Percentiles rank a stretch among this genome's conserved stretches.
Conservation (phyloP, 805 yeast genomes). For the Sugiyamaella mastotermitis region DNA sequence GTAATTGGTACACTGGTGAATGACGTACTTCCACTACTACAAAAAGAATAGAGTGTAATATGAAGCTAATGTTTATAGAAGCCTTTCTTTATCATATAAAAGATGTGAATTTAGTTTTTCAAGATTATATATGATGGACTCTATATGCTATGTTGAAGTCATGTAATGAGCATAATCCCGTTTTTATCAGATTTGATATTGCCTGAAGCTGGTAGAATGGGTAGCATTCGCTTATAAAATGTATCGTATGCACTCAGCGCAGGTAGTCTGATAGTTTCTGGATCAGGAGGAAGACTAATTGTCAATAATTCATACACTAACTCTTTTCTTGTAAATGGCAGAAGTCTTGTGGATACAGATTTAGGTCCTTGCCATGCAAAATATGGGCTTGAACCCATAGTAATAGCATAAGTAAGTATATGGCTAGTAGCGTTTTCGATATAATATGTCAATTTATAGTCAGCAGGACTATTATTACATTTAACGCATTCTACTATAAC, state of each 20-base stretch:
- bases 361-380: constrained; percentile 37
- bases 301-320: constrained; percentile 28
- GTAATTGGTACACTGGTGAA: too few relatives aligned
- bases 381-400: constrained; percentile 35
- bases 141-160: too few relatives aligned
- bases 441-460: constrained; percentile 32
- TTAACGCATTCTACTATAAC: constrained; percentile 37
- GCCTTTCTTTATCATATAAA: too few relatives aligned
- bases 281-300: too few relatives aligned
- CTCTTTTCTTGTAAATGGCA: constrained; percentile 52
- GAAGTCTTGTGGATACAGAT: constrained; percentile 37
- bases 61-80: too few relatives aligned
- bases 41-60: too few relatives aligned
- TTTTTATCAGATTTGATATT: constrained; percentile 13
- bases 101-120: too few relatives aligned
- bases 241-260: constrained; percentile 60
- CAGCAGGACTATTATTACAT: not conserved
- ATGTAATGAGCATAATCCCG: too few relatives aligned
- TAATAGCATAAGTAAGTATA: constrained; percentile 55
- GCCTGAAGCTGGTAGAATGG: constrained; percentile 37
- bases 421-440: constrained; percentile 74
- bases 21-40: too few relatives aligned
- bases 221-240: constrained; percentile 58
- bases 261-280: constrained; percentile 45
- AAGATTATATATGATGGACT: too few relatives aligned